Evolutionary conservation across 176 grass and related monocot species (phyloP).

Genomic region (Oryza meridionalis): DNA sequence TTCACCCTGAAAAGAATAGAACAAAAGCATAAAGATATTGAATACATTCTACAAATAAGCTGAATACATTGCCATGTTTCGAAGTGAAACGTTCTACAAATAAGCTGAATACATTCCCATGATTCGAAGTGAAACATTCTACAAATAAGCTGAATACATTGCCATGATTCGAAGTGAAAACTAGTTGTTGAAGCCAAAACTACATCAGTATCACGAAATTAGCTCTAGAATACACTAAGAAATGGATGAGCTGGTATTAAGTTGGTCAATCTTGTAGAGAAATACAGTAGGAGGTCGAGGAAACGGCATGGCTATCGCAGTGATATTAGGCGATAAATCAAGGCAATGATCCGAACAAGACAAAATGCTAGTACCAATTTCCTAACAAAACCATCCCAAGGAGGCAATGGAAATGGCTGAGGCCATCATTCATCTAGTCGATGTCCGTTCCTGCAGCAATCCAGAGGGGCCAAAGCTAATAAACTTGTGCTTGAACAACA

Average conservation of each 20-base stretch:
- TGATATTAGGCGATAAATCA: background rate
- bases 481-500: too few species aligned
- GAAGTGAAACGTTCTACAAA: background rate
- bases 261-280: too few species aligned
- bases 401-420: too few species aligned
- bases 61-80: background rate
- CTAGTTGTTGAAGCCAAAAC: background rate
- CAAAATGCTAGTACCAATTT: background rate
- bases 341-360: background rate
- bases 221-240: background rate
- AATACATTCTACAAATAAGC: background rate
- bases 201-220: background rate
- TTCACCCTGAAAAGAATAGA: slow-evolving; percentile 54
- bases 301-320: background rate
- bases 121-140: background rate
- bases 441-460: background rate
- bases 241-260: too few species aligned
- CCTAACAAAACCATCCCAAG: background rate
- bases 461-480: too few species aligned
- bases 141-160: background rate
- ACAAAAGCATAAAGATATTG: background rate
- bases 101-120: background rate
- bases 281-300: background rate
- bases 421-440: background rate
- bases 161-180: background rate